Evolutionary conservation across 805 yeast genomes (phyloP), one percentile per base, ranked within the genome.

Genomic region (Myxozyma geophila): DNA sequence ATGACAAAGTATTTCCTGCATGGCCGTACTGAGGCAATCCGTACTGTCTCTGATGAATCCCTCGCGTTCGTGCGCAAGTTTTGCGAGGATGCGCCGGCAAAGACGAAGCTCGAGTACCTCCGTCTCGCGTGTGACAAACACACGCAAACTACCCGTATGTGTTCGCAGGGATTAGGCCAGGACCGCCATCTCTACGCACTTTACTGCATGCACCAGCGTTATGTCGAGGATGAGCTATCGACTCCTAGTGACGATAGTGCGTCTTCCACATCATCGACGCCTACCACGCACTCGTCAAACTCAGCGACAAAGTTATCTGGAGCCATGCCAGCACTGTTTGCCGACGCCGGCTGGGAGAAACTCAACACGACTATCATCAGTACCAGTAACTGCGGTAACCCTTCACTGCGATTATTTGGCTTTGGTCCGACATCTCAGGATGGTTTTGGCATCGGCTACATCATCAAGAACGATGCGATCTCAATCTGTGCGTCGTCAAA

Each of bases 361-460:
- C 77, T 92, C 63, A 90, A 90, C 76, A 89, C 87, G 69, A 88
- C 93, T 5, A 82, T 91, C 21, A 78, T 92, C 33, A 89, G 96
- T 13, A 89, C 95, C 5, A 86, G 92, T 17, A 92, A 92, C 75
- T 92, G 98, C 78, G 97, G 97, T 44, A 92, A 92, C 74, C 96
- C 96, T 6, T 88, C 96, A 1, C 80, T 92, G 62, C 86, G 88
- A 67, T 80, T 88, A 55, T 92, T 92, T 78, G 98, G 98, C 0
- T 92, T 92, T 72, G 96, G 97, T 2, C 97, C 98, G 2, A 92
- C 91, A 1, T 81, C 88, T 13, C 88, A 91, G 54, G 92, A 90
- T 72, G 98, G 98, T 2, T 91, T 88, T 75, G 97, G 97, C n/a
- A 83, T 92, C 43, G 97, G 96, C 4, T 92, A 92, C 74, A 90